Evolutionary conservation across 768 basidiomycete genomes (phyloP), one percentile per base, ranked within the genome.

Genomic region (Fomitopsis serialis): DNA sequence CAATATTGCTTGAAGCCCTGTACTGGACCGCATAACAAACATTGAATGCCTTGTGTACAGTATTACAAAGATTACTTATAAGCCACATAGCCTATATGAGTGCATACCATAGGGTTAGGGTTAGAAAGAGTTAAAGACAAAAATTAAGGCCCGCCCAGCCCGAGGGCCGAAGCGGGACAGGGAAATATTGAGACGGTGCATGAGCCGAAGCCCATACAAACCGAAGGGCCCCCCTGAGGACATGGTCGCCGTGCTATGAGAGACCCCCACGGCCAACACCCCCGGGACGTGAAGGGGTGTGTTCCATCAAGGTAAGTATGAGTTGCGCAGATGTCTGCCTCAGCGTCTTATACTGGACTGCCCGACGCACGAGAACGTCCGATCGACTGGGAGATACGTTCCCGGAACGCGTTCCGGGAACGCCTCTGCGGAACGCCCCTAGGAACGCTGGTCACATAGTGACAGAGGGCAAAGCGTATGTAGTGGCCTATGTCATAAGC

Each of bases 231-330:
- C 72, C 74, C 72, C 72, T 76, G 74, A 57, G 76, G 76, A 77
- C 74, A 76, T 42, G 73, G 77, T 76, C 76, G 76, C 76, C 76
- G 76, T 78, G 77, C 76, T 75, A 75, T 77, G 76, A 60, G 59
- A 61, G 61, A 59, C 55, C 61, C 66, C 66, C 62, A 66, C 60
- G 63, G 70, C 70, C 70, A 69, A 67, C 61, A 61, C 50, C 53
- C 67, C 67, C 65, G 55, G 65, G 63, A 40, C 37, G 19, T 40
- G 37, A 40, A 40, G 37, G 37, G 37, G 37, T 4, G 15, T 17
- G 15, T 40, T 40, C 37, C 37, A 40, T 40, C 37, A 40, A 40
- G 37, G 37, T 40, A 40, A 40, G 37, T 40, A 40, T 40, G 37
- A 40, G 19, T 5, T 40, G 37, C 15, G 6, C 6, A 17, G 15